A percentile compares a stretch with the other conserved stretches of the same genome.
Conservation (phyloP, 371 early-diverging fungal species). For the Mucor piriformis region DNA sequence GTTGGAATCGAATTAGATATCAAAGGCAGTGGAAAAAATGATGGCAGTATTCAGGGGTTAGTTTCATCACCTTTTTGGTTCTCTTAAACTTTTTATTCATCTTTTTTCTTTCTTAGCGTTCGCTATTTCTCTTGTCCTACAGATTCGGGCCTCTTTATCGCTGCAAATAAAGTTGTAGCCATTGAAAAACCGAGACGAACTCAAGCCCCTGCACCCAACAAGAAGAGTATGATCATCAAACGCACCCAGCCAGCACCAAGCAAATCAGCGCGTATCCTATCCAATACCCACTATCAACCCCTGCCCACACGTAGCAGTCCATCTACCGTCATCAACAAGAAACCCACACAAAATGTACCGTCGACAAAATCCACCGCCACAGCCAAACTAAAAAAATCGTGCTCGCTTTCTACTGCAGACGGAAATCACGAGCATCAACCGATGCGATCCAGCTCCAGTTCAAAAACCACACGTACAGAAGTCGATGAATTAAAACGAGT, state of each 20-base stretch:
- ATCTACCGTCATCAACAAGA: background rate
- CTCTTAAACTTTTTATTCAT: background rate
- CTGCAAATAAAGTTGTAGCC: constrained; percentile 53
- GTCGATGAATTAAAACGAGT: constrained; percentile 21
- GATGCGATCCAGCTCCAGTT: constrained; percentile 1
- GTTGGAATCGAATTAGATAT: constrained; percentile 80
- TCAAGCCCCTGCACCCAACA: background rate
- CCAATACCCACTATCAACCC: background rate
- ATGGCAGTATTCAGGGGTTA: constrained; percentile 77
- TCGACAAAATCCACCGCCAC: background rate
- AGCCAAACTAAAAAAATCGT: constrained; percentile 7
- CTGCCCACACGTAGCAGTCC: constrained; percentile 14
- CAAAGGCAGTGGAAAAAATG: constrained; percentile 79
- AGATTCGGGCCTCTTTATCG: constrained; percentile 72
- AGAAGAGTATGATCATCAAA: constrained; percentile 8
- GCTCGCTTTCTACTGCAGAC: background rate
- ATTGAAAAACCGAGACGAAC: constrained; percentile 4
- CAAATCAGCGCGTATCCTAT: constrained; percentile 17
- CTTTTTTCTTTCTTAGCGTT: constrained; percentile 34
- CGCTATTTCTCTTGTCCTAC: constrained; percentile 64
- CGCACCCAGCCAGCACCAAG: constrained; percentile 6
- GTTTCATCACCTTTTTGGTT: constrained; percentile 1
- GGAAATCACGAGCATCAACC: background rate
- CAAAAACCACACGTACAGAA: constrained; percentile 5
- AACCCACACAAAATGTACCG: background rate